Evolutionary conservation across 2,329 filamentous ascomycete species (phyloP), one percentile per base, ranked within the genome.

Genomic region (Trichoderma sp.): DNA sequence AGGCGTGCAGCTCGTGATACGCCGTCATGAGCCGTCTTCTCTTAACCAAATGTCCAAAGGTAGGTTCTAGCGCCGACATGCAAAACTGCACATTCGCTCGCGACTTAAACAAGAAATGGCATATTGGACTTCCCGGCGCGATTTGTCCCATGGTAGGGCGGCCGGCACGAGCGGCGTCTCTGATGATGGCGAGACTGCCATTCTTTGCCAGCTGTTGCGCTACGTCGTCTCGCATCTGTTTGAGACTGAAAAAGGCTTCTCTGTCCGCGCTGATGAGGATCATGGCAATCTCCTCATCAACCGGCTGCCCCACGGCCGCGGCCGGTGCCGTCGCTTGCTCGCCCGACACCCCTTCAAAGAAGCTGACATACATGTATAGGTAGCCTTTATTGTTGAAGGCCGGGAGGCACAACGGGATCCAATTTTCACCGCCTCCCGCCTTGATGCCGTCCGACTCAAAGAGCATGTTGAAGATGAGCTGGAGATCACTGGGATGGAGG

Each of bases 361-460:
- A 99, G 84, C 93, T 97, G 79, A 99, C 96, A 78, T 98, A 99
- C 94, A 99, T 98, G 84, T 99, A 98, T 1, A 99, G 87, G 79
- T 97, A 99, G 30, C 96, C 97, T 66, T 91, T 93, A 80, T 94
- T 98, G 83, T 99, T 99, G 84, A 99, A 99, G 6, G 95, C 95
- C 0, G 96, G 97, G 3, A 99, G 87, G 77, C 96, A 99, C 7
- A 99, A 86, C 0, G 96, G 96, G 62, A 98, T 95, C 96, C 96
- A 99, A 77, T 95, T 98, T 81, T 99, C 96, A 34, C 95, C 96
- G 50, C 87, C 94, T 6, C 93, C 95, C 23, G 94, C 92, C 79
- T 96, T 95, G 79, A 99, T 92, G 57, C 93, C 92, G 63, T 94
- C 93, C 2, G 95, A 96, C 82, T 97, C 95, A 77, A 99, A 99